A percentile compares a stretch with the other conserved stretches of the same genome.
Evolutionary conservation across 352 stramenopile species (phyloP).

Genomic region (Peronospora farinosa): DNA sequence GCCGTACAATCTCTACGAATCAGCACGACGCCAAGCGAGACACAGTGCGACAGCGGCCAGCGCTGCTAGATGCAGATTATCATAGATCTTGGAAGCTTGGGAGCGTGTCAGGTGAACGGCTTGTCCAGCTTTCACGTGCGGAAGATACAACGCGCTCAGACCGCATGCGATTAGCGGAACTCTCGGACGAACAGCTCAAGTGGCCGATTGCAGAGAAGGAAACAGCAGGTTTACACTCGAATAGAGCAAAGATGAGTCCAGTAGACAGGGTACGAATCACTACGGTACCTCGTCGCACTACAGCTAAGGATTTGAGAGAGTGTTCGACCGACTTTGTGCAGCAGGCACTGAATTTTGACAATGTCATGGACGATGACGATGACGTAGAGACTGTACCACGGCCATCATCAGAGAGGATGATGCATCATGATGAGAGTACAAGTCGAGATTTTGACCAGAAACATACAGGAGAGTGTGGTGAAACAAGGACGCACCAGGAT

Average conservation of each 20-base stretch:
- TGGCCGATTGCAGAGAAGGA: constrained; percentile 28
- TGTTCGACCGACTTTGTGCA: constrained; percentile 73
- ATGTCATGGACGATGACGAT: constrained; percentile 43
- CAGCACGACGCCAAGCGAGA: constrained; percentile 10
- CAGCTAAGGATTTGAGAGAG: constrained; percentile 50
- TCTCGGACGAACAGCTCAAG: constrained; percentile 63
- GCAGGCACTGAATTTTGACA: constrained; percentile 66
- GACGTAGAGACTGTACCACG: constrained; percentile 5
- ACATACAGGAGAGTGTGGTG: constrained; percentile 20
- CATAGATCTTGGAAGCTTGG: constrained; percentile 32
- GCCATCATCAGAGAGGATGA: constrained; percentile 10
- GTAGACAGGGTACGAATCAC: constrained; percentile 19
- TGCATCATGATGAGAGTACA: constrained; percentile 12
- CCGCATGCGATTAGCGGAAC: constrained; percentile 69
- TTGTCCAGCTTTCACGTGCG: constrained; percentile 43
- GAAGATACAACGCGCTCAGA: constrained; percentile 47
- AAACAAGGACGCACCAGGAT: constrained; percentile 35
- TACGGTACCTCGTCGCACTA: constrained; percentile 38
- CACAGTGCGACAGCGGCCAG: background rate
- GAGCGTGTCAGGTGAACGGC: constrained; percentile 34
- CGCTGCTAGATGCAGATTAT: constrained; percentile 21
- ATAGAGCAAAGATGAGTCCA: constrained; percentile 24
- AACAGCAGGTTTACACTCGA: constrained; percentile 1
- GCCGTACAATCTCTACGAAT: constrained; percentile 11
- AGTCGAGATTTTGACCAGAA: constrained; percentile 3